Percentiles rank a stretch among this genome's conserved stretches.
phyloP scores from a whole-genome alignment of 805 yeast species.

The Starmerella kuoi region DNA sequence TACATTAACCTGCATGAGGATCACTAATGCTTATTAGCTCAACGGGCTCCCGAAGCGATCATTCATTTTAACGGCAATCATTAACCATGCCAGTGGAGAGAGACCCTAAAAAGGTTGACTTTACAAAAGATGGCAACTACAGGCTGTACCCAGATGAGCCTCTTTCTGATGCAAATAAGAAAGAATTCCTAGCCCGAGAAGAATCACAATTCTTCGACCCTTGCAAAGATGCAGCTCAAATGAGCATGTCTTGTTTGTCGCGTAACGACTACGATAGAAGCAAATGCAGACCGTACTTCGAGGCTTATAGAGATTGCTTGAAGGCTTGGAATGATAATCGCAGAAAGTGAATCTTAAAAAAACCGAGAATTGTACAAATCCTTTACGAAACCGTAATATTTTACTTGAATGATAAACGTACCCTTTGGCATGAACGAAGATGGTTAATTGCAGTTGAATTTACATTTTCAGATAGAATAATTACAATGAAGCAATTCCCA shows the following conservation, averaged over 20 bases:
- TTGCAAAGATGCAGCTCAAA: constrained; percentile 76
- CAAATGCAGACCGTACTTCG: constrained; percentile 68
- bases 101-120: constrained; percentile 39
- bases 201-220: constrained; percentile 86
- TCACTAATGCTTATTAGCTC: too few species aligned
- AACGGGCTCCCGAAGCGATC: too few species aligned
- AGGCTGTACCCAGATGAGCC: constrained; percentile 86
- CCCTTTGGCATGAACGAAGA: too few species aligned
- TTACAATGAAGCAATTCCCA: too few species aligned
- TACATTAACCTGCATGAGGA: too few species aligned
- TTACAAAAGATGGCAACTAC: constrained; percentile 46
- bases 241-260: constrained; percentile 76
- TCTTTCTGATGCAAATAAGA: constrained; percentile 52
- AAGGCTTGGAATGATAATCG: constrained; percentile 43
- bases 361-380: too few species aligned
- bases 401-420: too few species aligned
- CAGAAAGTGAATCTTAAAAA: not conserved
- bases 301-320: constrained; percentile 86
- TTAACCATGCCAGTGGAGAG: constrained; percentile 23
- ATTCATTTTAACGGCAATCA: too few species aligned
- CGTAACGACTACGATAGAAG: constrained; percentile 59
- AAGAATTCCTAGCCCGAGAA: constrained; percentile 57
- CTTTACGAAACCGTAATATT: too few species aligned
- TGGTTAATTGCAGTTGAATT: too few species aligned
- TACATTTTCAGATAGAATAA: too few species aligned